Evolutionary conservation across 2,329 filamentous ascomycete genomes (phyloP).

Genomic region (Ceratocystis lukuohia): DNA sequence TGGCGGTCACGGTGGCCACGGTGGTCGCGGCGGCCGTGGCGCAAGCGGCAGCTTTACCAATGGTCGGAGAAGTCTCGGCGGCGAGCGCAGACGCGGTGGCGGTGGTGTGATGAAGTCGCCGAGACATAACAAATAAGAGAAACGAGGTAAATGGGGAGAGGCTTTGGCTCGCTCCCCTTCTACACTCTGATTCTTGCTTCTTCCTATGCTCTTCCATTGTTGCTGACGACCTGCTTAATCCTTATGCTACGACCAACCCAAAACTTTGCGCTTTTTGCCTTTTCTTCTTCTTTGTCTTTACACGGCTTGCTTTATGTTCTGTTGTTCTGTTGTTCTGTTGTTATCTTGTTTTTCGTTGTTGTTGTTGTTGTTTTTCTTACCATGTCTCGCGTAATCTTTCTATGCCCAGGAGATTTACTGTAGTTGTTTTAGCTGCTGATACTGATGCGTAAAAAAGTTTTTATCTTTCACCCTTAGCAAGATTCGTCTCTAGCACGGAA

Average conservation of each 20-base stretch:
- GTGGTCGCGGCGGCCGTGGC: constrained; percentile 30
- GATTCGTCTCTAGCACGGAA: background rate
- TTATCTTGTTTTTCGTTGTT: background rate
- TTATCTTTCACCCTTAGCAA: background rate
- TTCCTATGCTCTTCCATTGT: constrained; percentile 1
- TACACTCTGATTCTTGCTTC: constrained; percentile 3
- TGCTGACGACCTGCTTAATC: constrained; percentile 8
- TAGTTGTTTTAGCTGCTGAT: constrained; percentile 1
- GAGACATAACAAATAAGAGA: constrained; percentile 7
- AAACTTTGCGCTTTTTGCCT: constrained; percentile 8
- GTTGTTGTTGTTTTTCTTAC: background rate
- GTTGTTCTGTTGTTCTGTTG: background rate
- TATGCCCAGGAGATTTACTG: constrained; percentile 12
- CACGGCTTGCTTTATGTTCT: background rate
- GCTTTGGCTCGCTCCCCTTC: background rate
- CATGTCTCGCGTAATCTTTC: background rate
- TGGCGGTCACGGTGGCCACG: constrained; percentile 25
- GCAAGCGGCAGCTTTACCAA: constrained; percentile 36
- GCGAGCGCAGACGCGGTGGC: constrained; percentile 31
- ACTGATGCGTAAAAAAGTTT: constrained; percentile 11
- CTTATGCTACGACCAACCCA: background rate
- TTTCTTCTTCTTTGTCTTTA: constrained; percentile 2
- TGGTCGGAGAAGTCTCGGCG: constrained; percentile 38
- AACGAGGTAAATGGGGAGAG: background rate
- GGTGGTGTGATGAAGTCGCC: constrained; percentile 32